Evolutionary conservation across 345 rosid species (phyloP).

Genomic region (Clarkia xantiana): DNA sequence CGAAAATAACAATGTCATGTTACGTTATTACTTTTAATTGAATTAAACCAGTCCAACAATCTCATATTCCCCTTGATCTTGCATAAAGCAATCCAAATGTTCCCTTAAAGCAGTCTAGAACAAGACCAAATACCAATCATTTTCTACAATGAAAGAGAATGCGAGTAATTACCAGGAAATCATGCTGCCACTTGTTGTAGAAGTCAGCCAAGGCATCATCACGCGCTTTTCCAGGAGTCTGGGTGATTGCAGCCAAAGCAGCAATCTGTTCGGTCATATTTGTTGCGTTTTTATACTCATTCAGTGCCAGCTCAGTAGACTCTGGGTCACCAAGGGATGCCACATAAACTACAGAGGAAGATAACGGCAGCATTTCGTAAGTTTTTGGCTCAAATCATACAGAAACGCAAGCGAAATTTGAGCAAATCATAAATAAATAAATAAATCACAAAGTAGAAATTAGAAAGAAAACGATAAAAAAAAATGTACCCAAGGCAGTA

Average conservation of each 20-base stretch:
- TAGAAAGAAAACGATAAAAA: neutral
- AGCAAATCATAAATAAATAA: neutral
- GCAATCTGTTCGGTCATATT: constrained; percentile 92
- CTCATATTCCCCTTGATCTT: too few species aligned
- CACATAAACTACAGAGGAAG: constrained; percentile 49
- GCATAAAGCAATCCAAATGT: too few species aligned
- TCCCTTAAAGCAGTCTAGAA: neutral
- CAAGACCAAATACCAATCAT: neutral
- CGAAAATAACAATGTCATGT: too few species aligned
- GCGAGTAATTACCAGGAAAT: constrained; percentile 47
- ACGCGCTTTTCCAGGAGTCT: constrained; percentile 61
- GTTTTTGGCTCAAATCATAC: too few species aligned
- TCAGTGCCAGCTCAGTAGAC: constrained; percentile 35
- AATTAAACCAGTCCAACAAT: too few species aligned
- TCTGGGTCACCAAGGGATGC: constrained; percentile 66
- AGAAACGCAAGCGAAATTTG: too few species aligned
- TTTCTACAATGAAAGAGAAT: neutral
- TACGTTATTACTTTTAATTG: too few species aligned
- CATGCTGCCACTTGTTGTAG: constrained; percentile 73
- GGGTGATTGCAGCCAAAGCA: constrained; percentile 79
- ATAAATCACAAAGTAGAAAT: neutral
- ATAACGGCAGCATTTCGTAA: neutral
- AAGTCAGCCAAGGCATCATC: constrained; percentile 76
- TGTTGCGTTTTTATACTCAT: constrained; percentile 65
- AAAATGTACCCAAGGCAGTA: constrained; percentile 53